phyloP scores from a whole-genome alignment of 1,139 yeast species.

The Hemisphaericaspora xylanilytica region DNA sequence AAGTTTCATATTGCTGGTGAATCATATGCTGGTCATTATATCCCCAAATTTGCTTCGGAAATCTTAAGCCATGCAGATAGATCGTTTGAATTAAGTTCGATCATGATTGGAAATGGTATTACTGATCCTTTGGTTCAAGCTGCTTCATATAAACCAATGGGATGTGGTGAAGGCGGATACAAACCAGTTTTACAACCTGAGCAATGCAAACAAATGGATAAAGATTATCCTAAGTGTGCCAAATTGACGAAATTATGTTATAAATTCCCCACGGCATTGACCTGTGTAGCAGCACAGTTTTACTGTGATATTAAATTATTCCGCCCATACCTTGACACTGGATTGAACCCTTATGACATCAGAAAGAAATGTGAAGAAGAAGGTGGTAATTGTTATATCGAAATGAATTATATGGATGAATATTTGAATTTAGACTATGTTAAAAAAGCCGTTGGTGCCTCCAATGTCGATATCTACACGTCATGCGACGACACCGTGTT shows the following conservation, averaged over 20 bases:
- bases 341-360: constrained; percentile 90
- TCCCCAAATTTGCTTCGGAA: constrained; percentile 76
- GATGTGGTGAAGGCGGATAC: constrained; percentile 80
- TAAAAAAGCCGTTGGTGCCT: constrained; percentile 79
- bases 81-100: constrained; percentile 64
- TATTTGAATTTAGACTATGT: constrained; percentile 36
- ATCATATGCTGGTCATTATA: constrained; percentile 85
- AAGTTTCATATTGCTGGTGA: constrained; percentile 85
- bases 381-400: constrained; percentile 61
- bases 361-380: constrained; percentile 77
- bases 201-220: constrained; percentile 56
- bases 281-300: constrained; percentile 88
- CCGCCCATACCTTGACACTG: constrained; percentile 32
- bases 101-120: constrained; percentile 80
- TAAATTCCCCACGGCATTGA: constrained; percentile 68
- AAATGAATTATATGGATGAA: constrained; percentile 32
- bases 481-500: constrained; percentile 84
- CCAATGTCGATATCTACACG: constrained; percentile 75
- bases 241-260: constrained; percentile 79
- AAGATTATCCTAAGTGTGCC: constrained; percentile 71
- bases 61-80: constrained; percentile 65
- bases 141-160: constrained; percentile 75
- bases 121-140: constrained; percentile 74
- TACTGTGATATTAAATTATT: constrained; percentile 42
- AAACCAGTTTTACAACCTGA: constrained; percentile 61